Evolutionary conservation across 2,329 filamentous ascomycete species (phyloP), one percentile per base, ranked within the genome.

Genomic region (Torrubiella hemipterigena): DNA sequence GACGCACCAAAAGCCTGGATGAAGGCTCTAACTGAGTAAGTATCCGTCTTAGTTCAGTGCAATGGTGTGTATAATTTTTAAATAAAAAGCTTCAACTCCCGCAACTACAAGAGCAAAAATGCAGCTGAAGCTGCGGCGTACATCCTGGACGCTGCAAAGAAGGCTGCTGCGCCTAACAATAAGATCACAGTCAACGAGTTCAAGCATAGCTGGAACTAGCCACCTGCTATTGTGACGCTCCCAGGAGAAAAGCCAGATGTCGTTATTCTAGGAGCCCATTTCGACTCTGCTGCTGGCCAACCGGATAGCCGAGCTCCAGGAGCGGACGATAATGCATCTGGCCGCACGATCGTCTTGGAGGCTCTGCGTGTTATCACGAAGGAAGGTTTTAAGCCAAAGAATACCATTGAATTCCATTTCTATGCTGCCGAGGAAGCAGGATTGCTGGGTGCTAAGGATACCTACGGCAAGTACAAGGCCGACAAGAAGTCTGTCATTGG

Each of bases 351-450:
- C 17, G 51, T 67, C 14, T 53, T 69, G 6, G 65, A 68, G 43
- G 54, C 63, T 4, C 49, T 69, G 13, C 55, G 63, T n/a, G 56
- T 67, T 3, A 53, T 69, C 2, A 58, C 61, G 11, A 45, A 48
- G 28, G 46, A 50, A 17, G 45, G 49, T 16, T 63, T 54, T 39
- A 40, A 46, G 17, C 58, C 60, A 20, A 50, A 54, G 30, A 58
- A 66, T 44, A 65, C 64, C 3, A 51, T 69, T 34, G 65, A 69
- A 46, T 68, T 69, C 42, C 65, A 69, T 44, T 69, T 61, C 46
- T 69, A 69, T 41, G 47, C 48, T 19, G 65, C 53, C 17, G 65
- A 68, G 49, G 65, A 69, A 41, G 59, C 53, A 7, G 63, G 65
- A 11, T 50, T 66, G 7, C 54, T 66, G 4, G 64, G 65, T 14